phyloP scores from a whole-genome alignment of 2,329 filamentous ascomycete genomes.

The Beauveria sp. region DNA sequence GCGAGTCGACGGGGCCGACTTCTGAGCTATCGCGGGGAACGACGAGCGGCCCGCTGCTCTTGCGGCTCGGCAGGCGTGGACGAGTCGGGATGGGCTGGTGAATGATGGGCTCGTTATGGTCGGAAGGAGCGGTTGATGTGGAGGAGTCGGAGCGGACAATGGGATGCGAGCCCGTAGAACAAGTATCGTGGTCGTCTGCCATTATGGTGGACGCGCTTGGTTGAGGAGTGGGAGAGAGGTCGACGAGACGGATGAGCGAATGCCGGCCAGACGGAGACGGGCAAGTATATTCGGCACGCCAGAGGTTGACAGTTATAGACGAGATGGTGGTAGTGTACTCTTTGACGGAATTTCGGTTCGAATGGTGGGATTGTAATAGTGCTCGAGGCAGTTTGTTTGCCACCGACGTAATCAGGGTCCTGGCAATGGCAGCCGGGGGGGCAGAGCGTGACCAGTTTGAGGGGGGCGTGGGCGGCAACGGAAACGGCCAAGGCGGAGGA shows the following conservation, averaged over 20 bases:
- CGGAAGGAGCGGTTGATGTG: conserved; percentile 24
- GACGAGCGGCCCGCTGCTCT: conserved; percentile 76
- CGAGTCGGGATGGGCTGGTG: conserved; percentile 48
- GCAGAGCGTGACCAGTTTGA: conserved; percentile 1
- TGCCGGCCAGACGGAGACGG: neutral
- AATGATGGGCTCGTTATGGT: conserved; percentile 32
- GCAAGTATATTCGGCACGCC: no score
- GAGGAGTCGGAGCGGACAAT: conserved; percentile 33
- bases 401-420: conserved; percentile 11
- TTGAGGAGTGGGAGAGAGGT: neutral
- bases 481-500: neutral
- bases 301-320: neutral
- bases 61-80: conserved; percentile 63
- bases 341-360: neutral
- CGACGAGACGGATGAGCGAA: neutral
- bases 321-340: neutral
- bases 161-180: conserved; percentile 18
- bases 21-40: conserved; percentile 69
- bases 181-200: conserved; percentile 17
- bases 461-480: neutral
- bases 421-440: conserved; percentile 1
- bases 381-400: conserved; percentile 4
- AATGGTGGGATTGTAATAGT: neutral
- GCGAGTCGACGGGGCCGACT: conserved; percentile 63
- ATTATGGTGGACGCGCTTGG: conserved; percentile 7